A percentile compares a stretch with the other conserved stretches of the same genome.
Evolutionary conservation across 169 alveolate genomes (phyloP).

Genomic region (Plasmodium ovale): DNA sequence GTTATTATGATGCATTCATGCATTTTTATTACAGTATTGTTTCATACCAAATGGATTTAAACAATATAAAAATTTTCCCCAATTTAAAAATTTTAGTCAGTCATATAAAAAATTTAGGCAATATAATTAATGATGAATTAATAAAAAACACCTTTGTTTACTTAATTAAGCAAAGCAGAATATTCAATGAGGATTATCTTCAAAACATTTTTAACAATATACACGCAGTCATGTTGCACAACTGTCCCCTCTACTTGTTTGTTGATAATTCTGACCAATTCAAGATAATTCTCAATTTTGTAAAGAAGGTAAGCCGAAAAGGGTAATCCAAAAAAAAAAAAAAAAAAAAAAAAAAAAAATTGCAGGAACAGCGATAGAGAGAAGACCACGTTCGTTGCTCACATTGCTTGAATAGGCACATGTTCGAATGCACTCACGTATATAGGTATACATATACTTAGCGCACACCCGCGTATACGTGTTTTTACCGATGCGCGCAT

Average conservation of each 20-base stretch:
- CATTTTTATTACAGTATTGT: slow-evolving; percentile 66
- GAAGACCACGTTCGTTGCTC: no score
- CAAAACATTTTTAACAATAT: slow-evolving; percentile 2
- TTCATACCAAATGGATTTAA: slow-evolving; percentile 61
- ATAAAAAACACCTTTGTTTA: slow-evolving; percentile 56
- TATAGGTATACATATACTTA: not conserved
- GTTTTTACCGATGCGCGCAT: not conserved
- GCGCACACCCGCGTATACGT: not conserved
- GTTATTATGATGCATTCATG: slow-evolving; percentile 69
- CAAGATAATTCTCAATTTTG: slow-evolving; percentile 27
- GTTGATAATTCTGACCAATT: slow-evolving; percentile 48
- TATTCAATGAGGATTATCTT: slow-evolving; percentile 25
- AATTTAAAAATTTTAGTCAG: slow-evolving; percentile 58
- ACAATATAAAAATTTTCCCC: slow-evolving; percentile 67
- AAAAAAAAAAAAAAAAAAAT: not conserved
- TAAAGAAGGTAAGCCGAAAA: slow-evolving; percentile 11
- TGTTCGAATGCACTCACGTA: not conserved
- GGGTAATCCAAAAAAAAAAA: not conserved
- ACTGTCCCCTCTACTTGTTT: slow-evolving; percentile 53
- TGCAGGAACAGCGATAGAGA: no score
- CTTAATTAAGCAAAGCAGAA: slow-evolving; percentile 67
- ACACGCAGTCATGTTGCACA: slow-evolving; percentile 33
- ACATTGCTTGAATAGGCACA: not conserved
- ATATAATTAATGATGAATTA: slow-evolving; percentile 64
- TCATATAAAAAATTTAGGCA: slow-evolving; percentile 69